These are phyloP conservation scores for Mycena capillaripes DNA, from an alignment of 768 basidiomycete genomes.

Conservation along the genomic window DNA sequence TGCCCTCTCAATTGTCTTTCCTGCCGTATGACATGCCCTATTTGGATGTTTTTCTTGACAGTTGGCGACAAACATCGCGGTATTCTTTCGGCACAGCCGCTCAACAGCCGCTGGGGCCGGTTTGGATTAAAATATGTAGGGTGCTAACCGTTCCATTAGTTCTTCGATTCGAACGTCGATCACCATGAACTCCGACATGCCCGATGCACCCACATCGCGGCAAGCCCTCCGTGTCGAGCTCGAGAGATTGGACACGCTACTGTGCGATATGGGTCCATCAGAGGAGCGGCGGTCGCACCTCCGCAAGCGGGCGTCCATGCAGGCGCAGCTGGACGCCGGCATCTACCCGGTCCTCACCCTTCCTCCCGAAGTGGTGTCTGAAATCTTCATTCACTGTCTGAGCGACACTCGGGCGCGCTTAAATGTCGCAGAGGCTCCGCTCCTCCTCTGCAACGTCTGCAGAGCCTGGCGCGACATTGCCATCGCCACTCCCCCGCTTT, in stretches of 20 bases:
- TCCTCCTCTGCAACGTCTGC: slow-evolving; percentile 15
- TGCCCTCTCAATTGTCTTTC: too few species aligned
- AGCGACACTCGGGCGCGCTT: slow-evolving; percentile 5
- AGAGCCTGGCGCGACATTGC: slow-evolving; percentile 11
- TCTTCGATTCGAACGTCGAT: not conserved
- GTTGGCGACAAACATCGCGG: slow-evolving; percentile 1
- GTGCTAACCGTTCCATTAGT: not conserved
- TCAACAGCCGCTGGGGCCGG: not conserved
- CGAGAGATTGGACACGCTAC: not conserved
- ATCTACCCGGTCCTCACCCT: slow-evolving; percentile 9
- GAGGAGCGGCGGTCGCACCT: not conserved
- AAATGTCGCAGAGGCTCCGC: slow-evolving; percentile 13
- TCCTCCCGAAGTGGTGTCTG: slow-evolving; percentile 11
- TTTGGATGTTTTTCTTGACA: not conserved
- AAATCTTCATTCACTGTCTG: slow-evolving; percentile 12
- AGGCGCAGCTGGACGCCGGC: slow-evolving; percentile 7
- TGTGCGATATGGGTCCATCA: slow-evolving; percentile 9
- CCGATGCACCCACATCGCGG: not conserved
- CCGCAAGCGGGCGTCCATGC: not conserved
- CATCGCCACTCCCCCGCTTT: not conserved
- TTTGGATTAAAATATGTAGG: not conserved
- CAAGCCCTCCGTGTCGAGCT: not conserved
- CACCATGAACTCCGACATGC: not conserved
- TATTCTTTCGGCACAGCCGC: not conserved
- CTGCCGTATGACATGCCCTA: too few species aligned